Conservation (phyloP, 139 green algal genomes). For the Closterium sp. region DNA sequence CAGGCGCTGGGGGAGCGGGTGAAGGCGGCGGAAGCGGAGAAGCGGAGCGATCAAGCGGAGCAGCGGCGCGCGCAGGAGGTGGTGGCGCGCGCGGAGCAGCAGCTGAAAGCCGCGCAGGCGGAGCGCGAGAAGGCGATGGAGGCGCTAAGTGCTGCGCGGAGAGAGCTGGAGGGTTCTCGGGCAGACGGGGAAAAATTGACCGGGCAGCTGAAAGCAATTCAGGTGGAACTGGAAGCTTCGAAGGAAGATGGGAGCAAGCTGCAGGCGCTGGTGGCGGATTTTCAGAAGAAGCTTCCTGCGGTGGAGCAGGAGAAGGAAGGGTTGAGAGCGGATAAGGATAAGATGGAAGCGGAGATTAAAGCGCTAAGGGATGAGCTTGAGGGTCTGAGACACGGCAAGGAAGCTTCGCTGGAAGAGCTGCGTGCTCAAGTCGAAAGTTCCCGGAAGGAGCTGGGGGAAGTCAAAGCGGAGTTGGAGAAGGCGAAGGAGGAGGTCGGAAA, state of each 20-base stretch:
- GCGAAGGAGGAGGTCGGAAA: not conserved
- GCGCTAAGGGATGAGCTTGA: no score
- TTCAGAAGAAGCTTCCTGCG: not conserved
- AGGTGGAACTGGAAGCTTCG: not conserved
- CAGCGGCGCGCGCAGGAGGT: not conserved
- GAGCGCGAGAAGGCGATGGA: not conserved
- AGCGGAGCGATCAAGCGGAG: not conserved
- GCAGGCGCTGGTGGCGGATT: not conserved
- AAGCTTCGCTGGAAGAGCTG: not conserved
- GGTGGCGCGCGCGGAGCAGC: not conserved
- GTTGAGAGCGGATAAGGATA: not conserved
- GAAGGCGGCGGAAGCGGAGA: not conserved
- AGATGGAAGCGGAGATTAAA: not conserved
- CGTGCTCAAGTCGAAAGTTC: not conserved
- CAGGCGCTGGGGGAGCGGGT: not conserved
- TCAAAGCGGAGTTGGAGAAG: not conserved
- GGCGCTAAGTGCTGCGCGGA: not conserved
- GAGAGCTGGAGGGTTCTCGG: not conserved
- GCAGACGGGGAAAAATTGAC: not conserved
- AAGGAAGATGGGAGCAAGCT: not conserved
- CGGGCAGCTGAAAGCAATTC: not conserved
- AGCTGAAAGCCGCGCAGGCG: not conserved
- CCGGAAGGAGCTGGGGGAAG: not conserved
- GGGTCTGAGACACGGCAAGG: no score
- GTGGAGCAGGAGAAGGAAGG: not conserved